phyloP scores from a whole-genome alignment of 148 eudicot species.

The Spergularia marina region DNA sequence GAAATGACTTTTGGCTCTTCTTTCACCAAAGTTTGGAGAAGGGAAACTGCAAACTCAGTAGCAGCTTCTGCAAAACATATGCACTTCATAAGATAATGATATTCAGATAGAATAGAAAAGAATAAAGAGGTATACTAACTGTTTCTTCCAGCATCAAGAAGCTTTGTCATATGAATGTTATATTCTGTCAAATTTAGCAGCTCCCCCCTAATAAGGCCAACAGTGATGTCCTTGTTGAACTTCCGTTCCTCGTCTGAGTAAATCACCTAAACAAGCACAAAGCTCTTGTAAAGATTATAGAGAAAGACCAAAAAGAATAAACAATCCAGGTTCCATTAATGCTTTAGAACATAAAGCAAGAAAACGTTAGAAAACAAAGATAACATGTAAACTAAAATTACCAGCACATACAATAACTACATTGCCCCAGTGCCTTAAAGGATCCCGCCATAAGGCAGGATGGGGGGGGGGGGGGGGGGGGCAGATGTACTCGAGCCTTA shows the following conservation, averaged over 20 bases:
- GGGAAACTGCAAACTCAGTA: constrained; percentile 77
- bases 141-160: constrained; percentile 89
- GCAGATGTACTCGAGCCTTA: no score
- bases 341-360: neutral
- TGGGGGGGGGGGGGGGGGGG: no score
- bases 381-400: neutral
- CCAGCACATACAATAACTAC: neutral
- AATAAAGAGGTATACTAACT: constrained; percentile 50
- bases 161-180: constrained; percentile 85
- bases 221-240: constrained; percentile 82
- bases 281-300: neutral
- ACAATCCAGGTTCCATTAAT: neutral
- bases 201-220: constrained; percentile 80
- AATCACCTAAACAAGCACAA: constrained; percentile 50
- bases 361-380: neutral
- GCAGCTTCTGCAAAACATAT: constrained; percentile 67
- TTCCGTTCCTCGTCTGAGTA: constrained; percentile 93
- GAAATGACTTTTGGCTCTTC: constrained; percentile 73
- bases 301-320: neutral
- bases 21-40: constrained; percentile 56
- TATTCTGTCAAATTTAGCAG: constrained; percentile 84
- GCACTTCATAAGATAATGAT: constrained; percentile 18
- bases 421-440: no score
- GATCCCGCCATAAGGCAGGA: no score
- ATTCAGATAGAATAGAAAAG: neutral